A percentile compares a stretch with the other conserved stretches of the same genome.
phyloP scores from a whole-genome alignment of 495 filamentous ascomycete species.

The Podospora bellae-mahoneyi region DNA sequence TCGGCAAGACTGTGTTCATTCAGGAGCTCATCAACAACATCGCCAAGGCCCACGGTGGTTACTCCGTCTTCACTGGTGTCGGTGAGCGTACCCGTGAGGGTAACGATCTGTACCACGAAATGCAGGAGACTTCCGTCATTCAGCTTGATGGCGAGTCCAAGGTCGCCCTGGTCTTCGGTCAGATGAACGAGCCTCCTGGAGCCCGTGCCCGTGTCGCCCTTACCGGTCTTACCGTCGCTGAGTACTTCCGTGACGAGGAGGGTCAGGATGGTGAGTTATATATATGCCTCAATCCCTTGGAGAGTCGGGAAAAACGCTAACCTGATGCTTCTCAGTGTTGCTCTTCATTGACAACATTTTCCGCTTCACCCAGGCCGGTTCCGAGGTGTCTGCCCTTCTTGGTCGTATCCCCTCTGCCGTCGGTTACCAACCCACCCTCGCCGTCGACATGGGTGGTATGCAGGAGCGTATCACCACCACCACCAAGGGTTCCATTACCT shows the following conservation, averaged over 20 bases:
- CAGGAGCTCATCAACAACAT: conserved; percentile 99
- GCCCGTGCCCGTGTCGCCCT: conserved; percentile 99
- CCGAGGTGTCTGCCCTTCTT: conserved; percentile 98
- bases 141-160: conserved; percentile 98
- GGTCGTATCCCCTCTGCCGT: conserved; percentile 99
- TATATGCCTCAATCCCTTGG: conserved; percentile 3
- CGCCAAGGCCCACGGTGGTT: conserved; percentile 99
- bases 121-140: conserved; percentile 99
- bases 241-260: conserved; percentile 97
- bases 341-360: conserved; percentile 99
- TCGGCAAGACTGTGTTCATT: conserved; percentile 99
- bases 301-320: not conserved
- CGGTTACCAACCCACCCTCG: conserved; percentile 99
- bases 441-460: conserved; percentile 99
- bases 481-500: conserved; percentile 98
- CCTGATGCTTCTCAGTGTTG: conserved; percentile 58
- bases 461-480: conserved; percentile 99
- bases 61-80: conserved; percentile 99
- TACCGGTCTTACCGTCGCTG: conserved; percentile 83
- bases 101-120: conserved; percentile 99
- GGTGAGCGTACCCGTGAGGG: conserved; percentile 99
- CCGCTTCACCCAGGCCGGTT: conserved; percentile 99
- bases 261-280: conserved; percentile 78
- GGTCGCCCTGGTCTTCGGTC: conserved; percentile 98
- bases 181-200: conserved; percentile 99